Evolutionary conservation across 352 stramenopile species (phyloP).

Genomic region (Pythium utonaiense): DNA sequence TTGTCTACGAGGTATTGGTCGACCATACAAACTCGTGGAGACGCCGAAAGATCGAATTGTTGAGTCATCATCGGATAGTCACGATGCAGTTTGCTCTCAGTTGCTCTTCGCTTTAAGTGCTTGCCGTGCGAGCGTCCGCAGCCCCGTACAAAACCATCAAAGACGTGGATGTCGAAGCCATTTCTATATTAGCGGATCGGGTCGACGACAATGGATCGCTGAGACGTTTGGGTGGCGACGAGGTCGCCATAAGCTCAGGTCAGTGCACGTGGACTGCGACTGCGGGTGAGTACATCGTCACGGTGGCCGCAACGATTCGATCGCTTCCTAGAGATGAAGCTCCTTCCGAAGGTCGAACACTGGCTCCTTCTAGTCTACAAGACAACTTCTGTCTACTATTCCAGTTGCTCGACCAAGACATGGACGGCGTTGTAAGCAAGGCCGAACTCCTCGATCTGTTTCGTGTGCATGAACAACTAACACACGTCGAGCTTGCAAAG

Average conservation of each 20-base stretch:
- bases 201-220: slow-evolving; percentile 1
- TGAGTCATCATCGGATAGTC: background rate
- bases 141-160: background rate
- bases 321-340: background rate
- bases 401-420: slow-evolving; percentile 40
- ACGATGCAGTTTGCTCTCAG: slow-evolving; percentile 9
- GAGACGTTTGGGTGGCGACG: background rate
- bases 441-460: slow-evolving; percentile 31
- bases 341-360: background rate
- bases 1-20: background rate
- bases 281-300: slow-evolving; percentile 13
- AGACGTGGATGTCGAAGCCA: background rate
- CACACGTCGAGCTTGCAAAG: background rate
- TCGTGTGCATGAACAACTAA: slow-evolving; percentile 17
- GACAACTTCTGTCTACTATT: slow-evolving; percentile 42
- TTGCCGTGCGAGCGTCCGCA: background rate
- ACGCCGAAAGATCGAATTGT: background rate
- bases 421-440: slow-evolving; percentile 28
- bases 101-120: slow-evolving; percentile 3
- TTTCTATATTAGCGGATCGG: background rate
- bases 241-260: background rate
- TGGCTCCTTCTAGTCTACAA: slow-evolving; percentile 5
- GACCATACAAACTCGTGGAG: slow-evolving; percentile 3
- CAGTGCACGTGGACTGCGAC: slow-evolving; percentile 6
- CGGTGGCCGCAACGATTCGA: background rate